Conservation (phyloP, 306 rosid species). For the Trifolium pratense region DNA sequence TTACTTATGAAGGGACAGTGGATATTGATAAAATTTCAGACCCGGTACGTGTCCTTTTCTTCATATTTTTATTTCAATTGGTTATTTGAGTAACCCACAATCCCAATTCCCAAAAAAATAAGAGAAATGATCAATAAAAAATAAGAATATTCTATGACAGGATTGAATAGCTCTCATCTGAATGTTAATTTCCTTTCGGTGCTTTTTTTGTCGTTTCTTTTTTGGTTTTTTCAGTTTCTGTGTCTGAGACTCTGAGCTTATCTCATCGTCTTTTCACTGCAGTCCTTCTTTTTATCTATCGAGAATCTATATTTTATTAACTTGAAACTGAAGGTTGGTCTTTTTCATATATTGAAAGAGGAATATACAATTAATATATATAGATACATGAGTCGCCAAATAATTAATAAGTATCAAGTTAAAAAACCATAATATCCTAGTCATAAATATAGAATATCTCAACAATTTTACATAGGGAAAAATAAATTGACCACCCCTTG, state of each 20-base stretch:
- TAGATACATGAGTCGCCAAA: no score
- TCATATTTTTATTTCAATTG: constrained; percentile 35
- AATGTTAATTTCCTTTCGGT: neutral
- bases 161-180: neutral
- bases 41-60: constrained; percentile 67
- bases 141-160: neutral
- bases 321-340: no score
- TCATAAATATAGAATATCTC: no score
- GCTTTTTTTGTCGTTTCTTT: neutral
- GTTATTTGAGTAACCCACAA: constrained; percentile 30
- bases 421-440: no score
- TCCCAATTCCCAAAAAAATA: constrained; percentile 11
- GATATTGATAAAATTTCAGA: constrained; percentile 94
- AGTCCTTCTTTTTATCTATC: neutral
- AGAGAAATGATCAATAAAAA: constrained; percentile 12
- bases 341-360: no score
- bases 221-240: neutral
- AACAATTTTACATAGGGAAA: neutral
- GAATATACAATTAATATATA: no score
- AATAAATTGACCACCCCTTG: neutral
- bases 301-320: neutral
- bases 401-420: no score
- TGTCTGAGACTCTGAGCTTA: neutral
- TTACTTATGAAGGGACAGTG: constrained; percentile 92
- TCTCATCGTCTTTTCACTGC: neutral